Conservation (phyloP, 495 filamentous ascomycete genomes). For the Articulospora tetracladia region DNA sequence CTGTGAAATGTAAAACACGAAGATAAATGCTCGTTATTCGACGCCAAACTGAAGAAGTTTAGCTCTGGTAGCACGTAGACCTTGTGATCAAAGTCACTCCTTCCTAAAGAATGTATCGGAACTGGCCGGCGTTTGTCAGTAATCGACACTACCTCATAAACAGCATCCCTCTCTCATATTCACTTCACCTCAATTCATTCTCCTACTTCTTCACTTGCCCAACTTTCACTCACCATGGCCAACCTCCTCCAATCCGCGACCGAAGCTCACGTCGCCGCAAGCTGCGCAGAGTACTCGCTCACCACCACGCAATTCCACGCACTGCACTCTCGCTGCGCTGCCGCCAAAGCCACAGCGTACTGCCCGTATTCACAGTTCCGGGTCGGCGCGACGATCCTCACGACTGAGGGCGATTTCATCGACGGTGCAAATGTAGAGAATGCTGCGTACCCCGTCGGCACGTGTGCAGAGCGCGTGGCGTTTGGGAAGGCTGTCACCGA, state of each 20-base stretch:
- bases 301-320: constrained; percentile 54
- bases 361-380: constrained; percentile 94
- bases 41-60: not conserved
- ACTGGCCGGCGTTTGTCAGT: not conserved
- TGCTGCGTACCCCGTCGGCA: constrained; percentile 85
- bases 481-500: constrained; percentile 73
- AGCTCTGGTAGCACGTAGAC: not conserved
- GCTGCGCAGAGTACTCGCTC: constrained; percentile 41
- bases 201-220: not conserved
- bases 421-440: constrained; percentile 92
- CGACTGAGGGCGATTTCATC: constrained; percentile 55
- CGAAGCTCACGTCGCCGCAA: constrained; percentile 9
- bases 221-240: not conserved
- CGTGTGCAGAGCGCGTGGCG: constrained; percentile 89
- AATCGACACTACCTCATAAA: not conserved
- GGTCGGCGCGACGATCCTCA: constrained; percentile 80
- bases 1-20: not conserved
- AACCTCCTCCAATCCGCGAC: constrained; percentile 11
- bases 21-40: not conserved
- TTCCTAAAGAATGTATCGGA: constrained; percentile 1
- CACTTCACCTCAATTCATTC: not conserved
- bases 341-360: constrained; percentile 74
- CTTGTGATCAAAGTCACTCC: not conserved
- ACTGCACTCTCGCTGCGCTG: constrained; percentile 53
- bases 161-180: too few species aligned